phyloP scores from a whole-genome alignment of 768 basidiomycete species.

The Paxillus ammoniavirescens region DNA sequence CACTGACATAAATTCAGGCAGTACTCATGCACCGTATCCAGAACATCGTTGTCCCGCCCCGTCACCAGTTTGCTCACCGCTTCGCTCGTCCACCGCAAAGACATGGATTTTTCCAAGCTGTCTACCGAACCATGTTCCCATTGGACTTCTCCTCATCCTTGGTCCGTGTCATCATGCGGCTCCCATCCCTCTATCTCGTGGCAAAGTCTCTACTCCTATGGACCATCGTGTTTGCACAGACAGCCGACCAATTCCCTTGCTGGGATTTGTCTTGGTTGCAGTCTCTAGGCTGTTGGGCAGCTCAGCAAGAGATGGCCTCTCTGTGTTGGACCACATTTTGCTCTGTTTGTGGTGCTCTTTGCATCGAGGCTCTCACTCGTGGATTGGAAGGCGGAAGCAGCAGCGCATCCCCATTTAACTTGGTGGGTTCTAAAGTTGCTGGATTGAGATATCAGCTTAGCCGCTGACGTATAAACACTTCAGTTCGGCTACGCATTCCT shows the following conservation, averaged over 20 bases:
- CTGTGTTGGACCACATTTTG: slow-evolving; percentile 77
- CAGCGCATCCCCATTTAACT: slow-evolving; percentile 65
- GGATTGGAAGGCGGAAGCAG: slow-evolving; percentile 63
- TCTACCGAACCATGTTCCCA: slow-evolving; percentile 52
- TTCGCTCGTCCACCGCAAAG: slow-evolving; percentile 21
- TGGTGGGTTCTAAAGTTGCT: slow-evolving; percentile 46
- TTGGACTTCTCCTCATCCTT: slow-evolving; percentile 58
- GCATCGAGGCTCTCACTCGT: slow-evolving; percentile 63
- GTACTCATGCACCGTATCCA: slow-evolving; percentile 74
- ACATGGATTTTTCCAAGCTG: slow-evolving; percentile 20
- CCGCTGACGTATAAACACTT: slow-evolving; percentile 6
- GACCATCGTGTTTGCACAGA: slow-evolving; percentile 58
- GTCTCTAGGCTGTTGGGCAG: slow-evolving; percentile 43
- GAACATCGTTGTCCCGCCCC: slow-evolving; percentile 71
- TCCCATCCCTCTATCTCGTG: slow-evolving; percentile 66
- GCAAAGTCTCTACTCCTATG: slow-evolving; percentile 56
- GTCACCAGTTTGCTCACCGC: slow-evolving; percentile 24
- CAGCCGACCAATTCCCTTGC: slow-evolving; percentile 41
- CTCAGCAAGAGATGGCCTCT: slow-evolving; percentile 51
- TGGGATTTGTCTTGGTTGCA: slow-evolving; percentile 31
- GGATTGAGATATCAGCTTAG: not conserved
- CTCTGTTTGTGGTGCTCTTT: slow-evolving; percentile 62
- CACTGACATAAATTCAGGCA: slow-evolving; percentile 40
- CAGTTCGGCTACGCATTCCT: slow-evolving; percentile 79
- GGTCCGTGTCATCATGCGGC: slow-evolving; percentile 58